phyloP scores from a whole-genome alignment of 2,329 filamentous ascomycete species.

The Stachybotrys elegans region DNA sequence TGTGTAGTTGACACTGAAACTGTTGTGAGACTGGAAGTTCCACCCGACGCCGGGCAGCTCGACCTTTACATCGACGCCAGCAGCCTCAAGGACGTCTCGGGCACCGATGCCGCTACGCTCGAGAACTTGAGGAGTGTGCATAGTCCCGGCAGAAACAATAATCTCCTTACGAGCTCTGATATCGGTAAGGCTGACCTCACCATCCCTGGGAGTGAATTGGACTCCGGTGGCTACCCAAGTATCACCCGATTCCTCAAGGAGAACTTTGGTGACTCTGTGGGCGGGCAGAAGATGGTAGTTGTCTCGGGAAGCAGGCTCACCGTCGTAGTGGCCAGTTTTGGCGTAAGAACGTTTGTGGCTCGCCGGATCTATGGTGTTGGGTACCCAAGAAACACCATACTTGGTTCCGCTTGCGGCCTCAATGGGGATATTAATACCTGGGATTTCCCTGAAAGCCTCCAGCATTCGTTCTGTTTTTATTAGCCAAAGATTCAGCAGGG shows the following conservation, averaged over 20 bases:
- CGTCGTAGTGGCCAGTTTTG: not conserved
- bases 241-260: not conserved
- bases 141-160: slow-evolving; percentile 16
- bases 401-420: not conserved
- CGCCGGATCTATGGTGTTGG: not conserved
- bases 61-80: slow-evolving; percentile 41
- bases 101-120: slow-evolving; percentile 30
- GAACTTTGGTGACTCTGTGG: not conserved
- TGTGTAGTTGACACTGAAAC: not conserved
- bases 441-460: not conserved
- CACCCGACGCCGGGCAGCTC: slow-evolving; percentile 66
- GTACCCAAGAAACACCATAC: not conserved
- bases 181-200: not conserved
- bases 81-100: slow-evolving; percentile 18
- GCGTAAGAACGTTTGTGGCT: not conserved
- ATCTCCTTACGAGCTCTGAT: not conserved
- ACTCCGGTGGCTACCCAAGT: not conserved
- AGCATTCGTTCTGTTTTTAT: not conserved
- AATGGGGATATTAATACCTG: not conserved
- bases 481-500: not conserved
- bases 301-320: not conserved
- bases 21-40: slow-evolving; percentile 40
- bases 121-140: slow-evolving; percentile 30
- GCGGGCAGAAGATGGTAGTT: slow-evolving; percentile 1
- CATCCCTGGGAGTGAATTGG: not conserved